Base-by-base conservation (phyloP, 208 protist genomes). In the Wallacemonas sp. region DNA sequence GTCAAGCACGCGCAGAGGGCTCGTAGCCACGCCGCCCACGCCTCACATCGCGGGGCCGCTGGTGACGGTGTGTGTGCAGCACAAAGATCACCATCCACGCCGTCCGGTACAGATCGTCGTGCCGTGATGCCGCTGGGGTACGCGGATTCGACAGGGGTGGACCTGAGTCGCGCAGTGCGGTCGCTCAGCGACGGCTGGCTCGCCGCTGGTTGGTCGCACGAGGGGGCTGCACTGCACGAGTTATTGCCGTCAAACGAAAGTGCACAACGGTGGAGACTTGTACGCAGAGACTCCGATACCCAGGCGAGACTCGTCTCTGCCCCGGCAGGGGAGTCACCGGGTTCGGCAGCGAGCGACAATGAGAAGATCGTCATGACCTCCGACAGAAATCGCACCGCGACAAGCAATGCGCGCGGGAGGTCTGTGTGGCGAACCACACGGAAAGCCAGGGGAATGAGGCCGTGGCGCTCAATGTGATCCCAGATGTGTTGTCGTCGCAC, bases 241-340 rank as follows among this genome's bases (percentile, higher is more conserved):
- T n/a, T n/a, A n/a, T n/a, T n/a, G n/a, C n/a, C n/a, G n/a, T n/a
- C n/a, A n/a, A 48, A 48, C 6, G 46, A 22, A 5, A 15, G 17
- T 21, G 50, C 29, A 19, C 50, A 57, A 13, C 13, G 12, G 4
- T 26, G 30, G n/a, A 57, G 3, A 6, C n/a, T 57, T 9, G 50
- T 21, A 0, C 32, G 6, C 17, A 57, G 29, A 8, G 12, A 39
- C 13, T 19, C 6, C 29, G 50, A 12, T 13, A 57, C 13, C 50
- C 50, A 57, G 30, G 26, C 50, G 2, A 57, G 29, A 19, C 50
- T 57, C 32, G 50, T 57, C 19, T 57, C 50, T 19, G 46, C 26
- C n/a, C n/a, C n/a, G n/a, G n/a, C n/a, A n/a, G n/a, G n/a, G n/a
- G n/a, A n/a, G n/a, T n/a, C n/a, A n/a, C n/a, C n/a, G n/a, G n/a